Conservation (phyloP, 257 asterid species). For the Echites panduratus region DNA sequence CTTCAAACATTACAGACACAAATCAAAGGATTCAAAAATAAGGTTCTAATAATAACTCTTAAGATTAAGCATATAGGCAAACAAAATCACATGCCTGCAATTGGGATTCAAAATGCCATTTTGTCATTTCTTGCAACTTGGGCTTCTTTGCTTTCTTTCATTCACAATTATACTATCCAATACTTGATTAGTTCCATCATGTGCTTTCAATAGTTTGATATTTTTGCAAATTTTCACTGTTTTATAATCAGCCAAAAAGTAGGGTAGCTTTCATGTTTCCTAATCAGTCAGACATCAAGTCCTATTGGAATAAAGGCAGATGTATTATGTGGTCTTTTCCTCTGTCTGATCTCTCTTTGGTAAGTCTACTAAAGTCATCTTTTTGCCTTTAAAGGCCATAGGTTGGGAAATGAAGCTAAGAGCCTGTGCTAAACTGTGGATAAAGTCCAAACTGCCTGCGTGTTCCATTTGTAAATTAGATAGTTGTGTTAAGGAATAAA, state of each 20-base stretch:
- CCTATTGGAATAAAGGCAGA: constrained; percentile 12
- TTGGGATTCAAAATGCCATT: not conserved
- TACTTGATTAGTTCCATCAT: not conserved
- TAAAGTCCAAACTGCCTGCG: not conserved
- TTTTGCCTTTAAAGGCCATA: constrained; percentile 2
- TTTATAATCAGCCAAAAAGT: constrained; percentile 1
- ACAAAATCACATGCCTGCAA: not conserved
- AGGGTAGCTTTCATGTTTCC: constrained; percentile 13
- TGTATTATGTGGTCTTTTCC: constrained; percentile 13
- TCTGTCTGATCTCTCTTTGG: constrained; percentile 23
- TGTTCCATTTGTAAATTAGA: not conserved
- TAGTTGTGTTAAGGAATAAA: not conserved
- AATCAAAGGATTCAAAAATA: not conserved
- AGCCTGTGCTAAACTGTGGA: not conserved
- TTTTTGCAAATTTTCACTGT: not conserved
- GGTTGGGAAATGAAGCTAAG: not conserved
- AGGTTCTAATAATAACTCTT: not conserved
- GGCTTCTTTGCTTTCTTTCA: not conserved
- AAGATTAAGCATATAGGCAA: too few species aligned
- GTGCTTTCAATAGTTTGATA: not conserved
- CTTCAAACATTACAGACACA: not conserved
- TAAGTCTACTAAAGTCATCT: constrained; percentile 9
- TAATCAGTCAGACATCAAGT: constrained; percentile 18
- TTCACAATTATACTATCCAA: not conserved
- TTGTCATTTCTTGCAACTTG: not conserved